phyloP scores from a whole-genome alignment of 2,329 filamentous ascomycete genomes.

The Biscogniauxia marginata region DNA sequence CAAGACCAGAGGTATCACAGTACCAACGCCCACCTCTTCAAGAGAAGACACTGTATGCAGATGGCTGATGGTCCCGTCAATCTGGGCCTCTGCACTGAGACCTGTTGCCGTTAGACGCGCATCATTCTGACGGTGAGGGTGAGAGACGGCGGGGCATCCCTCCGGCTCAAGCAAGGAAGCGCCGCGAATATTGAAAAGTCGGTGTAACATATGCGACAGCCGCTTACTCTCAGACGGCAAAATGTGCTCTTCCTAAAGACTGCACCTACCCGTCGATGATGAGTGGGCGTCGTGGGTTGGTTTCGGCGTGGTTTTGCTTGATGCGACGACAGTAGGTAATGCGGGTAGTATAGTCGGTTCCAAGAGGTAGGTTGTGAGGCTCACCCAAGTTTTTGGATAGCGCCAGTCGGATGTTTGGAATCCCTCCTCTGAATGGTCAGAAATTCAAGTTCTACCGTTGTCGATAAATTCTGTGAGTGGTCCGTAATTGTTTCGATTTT shows the following conservation, averaged over 20 bases:
- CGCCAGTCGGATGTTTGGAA: not conserved
- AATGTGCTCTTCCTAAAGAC: not conserved
- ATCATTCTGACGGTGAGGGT: conserved; percentile 25
- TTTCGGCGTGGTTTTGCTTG: not conserved
- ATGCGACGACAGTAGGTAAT: conserved; percentile 1
- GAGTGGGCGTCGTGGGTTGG: not conserved
- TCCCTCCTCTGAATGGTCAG: conserved; percentile 16
- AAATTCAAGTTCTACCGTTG: conserved; percentile 14
- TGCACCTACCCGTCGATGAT: conserved; percentile 1
- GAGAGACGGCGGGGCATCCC: conserved; percentile 7
- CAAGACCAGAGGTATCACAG: conserved; percentile 12
- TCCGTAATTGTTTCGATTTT: conserved; percentile 18
- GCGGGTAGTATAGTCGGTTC: conserved; percentile 5
- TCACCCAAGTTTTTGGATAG: not conserved
- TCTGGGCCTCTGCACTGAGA: not conserved
- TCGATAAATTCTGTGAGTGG: conserved; percentile 25
- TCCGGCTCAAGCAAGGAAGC: conserved; percentile 12
- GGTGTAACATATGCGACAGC: conserved; percentile 21
- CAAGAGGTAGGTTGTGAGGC: not conserved
- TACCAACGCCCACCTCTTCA: conserved; percentile 7
- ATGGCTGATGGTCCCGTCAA: conserved; percentile 7
- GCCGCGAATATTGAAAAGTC: conserved; percentile 20
- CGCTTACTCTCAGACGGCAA: conserved; percentile 16
- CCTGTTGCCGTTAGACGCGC: conserved; percentile 8
- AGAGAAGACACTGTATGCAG: conserved; percentile 18